Evolutionary conservation across 129 eudicot species (phyloP).

Genomic region (Chrysanthemum makinoi): DNA sequence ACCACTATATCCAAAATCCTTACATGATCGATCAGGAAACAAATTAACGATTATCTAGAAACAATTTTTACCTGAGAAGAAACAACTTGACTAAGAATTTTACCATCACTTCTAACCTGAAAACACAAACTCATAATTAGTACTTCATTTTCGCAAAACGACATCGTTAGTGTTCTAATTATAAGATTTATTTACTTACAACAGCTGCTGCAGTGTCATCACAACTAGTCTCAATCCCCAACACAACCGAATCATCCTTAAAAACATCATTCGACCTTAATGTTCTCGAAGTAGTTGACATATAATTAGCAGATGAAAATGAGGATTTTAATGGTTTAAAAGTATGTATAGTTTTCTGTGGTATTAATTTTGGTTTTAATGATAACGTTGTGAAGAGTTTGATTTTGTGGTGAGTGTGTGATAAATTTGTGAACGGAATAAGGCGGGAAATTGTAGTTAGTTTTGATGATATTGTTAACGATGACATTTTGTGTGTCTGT

Average conservation of each 20-base stretch:
- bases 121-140: not conserved
- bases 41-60: not conserved
- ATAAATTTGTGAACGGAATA: constrained; percentile 38
- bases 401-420: constrained; percentile 22
- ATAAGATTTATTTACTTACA: constrained; percentile 45
- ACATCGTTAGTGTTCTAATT: not conserved
- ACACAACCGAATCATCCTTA: constrained; percentile 52
- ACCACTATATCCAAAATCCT: too few species aligned
- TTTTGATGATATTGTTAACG: constrained; percentile 37
- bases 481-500: constrained; percentile 38
- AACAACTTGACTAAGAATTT: constrained; percentile 93
- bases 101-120: constrained; percentile 58
- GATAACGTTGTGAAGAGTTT: constrained; percentile 29
- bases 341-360: constrained; percentile 3
- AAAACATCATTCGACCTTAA: constrained; percentile 2
- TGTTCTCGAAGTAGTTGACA: constrained; percentile 20
- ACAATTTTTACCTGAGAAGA: constrained; percentile 78
- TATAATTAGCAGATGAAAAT: constrained; percentile 17
- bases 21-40: not conserved
- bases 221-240: constrained; percentile 95
- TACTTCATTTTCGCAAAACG: not conserved
- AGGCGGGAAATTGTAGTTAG: constrained; percentile 57
- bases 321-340: constrained; percentile 23
- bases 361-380: constrained; percentile 13
- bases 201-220: constrained; percentile 98